Percentiles rank a stretch among this genome's conserved stretches.
Conservation (phyloP, 331 rosid genomes). For the Erythrophleum ivorense region DNA sequence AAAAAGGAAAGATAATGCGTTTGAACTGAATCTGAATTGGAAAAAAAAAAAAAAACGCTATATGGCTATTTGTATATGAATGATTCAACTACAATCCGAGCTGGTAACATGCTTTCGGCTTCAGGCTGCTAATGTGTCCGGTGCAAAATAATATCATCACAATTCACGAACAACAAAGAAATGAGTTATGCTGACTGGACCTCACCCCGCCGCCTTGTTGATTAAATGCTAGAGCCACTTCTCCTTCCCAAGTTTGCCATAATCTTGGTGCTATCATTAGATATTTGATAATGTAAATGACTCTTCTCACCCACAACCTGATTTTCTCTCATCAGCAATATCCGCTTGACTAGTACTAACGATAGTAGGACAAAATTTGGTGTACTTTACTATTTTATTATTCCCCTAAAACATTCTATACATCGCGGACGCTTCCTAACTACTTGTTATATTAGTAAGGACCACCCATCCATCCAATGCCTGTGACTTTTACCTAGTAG, state of each 20-base stretch:
- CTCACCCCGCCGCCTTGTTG: background rate
- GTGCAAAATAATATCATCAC: background rate
- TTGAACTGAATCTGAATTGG: background rate
- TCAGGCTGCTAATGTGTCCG: background rate
- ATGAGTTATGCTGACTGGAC: background rate
- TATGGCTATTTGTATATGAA: background rate
- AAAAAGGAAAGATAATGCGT: background rate
- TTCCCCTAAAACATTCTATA: conserved; percentile 28
- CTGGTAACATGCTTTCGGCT: background rate
- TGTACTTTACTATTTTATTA: conserved; percentile 33
- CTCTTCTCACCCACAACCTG: conserved; percentile 7
- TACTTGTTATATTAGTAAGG: conserved; percentile 3
- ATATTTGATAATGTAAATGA: background rate
- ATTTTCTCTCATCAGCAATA: conserved; percentile 17
- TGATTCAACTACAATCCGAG: background rate
- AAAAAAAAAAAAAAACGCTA: background rate
- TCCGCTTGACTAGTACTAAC: background rate
- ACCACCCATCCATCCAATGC: conserved; percentile 28
- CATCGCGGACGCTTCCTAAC: conserved; percentile 42
- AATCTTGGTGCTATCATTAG: background rate
- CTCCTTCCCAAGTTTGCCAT: background rate
- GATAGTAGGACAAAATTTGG: conserved; percentile 42
- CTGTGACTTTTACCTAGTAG: conserved; percentile 17
- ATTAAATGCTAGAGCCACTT: background rate
- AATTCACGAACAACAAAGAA: background rate